Base-by-base conservation (phyloP, 2,329 filamentous ascomycete genomes). In the Trichoderma sp. region DNA sequence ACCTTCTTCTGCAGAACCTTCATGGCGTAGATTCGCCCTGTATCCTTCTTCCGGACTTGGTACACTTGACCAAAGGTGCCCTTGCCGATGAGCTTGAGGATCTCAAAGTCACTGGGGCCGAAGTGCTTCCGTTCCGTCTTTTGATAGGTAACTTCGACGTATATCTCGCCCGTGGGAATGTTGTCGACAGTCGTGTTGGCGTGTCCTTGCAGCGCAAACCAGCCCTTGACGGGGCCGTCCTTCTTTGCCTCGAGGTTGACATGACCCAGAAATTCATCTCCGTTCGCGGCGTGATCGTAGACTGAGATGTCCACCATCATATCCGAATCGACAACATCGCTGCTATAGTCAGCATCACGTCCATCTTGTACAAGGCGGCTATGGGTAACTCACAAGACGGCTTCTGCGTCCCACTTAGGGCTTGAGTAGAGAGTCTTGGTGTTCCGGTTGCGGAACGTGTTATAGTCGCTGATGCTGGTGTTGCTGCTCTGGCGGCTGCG, bases 1-100 rank as follows among this genome's bases (percentile, higher is more conserved):
- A 99, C 95, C 83, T 99, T 99, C 84, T 99, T 99, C 58, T 95
- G 97, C 39, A 99, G 82, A 1, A 99, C 94, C 78, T 99, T 99
- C 95, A 99, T 99, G 68, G 95, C 95, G 74, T 99, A 99, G 67
- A 99, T 97, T 51, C 95, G 89, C 72, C 89, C 88, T 0, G 94
- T 97, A 76, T 99, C 95, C 82, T 92, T 95, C 85, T 99, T 99
- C 72, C 92, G 90, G 7, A 99, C 95, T 76, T 99, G 95, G 76
- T 98, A 99, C 2, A 99, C 95, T 77, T 99, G 95, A 1, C 95
- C 95, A 75, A 99, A 99, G 0, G 95, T 99, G 63, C 95, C 95
- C 79, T 98, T 98, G 68, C 95, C 95, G 69, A 99, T 98, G 64
- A 99, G 86, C 76, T 96, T 95, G 67, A 99, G 80, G 60, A 99